These are phyloP conservation scores for Arxiozyma telluris DNA, from an alignment of 1,139 yeast species.

Conservation along the genomic window DNA sequence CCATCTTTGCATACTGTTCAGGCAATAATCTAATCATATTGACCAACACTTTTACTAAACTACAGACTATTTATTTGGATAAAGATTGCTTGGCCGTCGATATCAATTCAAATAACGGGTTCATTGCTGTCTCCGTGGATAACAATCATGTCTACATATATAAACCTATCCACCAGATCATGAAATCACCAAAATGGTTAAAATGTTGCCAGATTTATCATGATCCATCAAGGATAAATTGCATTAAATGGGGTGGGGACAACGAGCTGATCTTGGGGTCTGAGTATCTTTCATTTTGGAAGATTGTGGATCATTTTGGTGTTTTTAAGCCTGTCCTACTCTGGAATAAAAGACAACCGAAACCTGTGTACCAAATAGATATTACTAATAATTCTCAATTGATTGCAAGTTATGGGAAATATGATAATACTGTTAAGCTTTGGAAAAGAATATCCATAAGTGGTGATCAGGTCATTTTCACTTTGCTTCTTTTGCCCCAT, in stretches of 20 bases:
- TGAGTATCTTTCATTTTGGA: conserved; percentile 45
- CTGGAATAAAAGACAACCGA: conserved; percentile 51
- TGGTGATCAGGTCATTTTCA: conserved; percentile 63
- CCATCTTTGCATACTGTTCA: conserved; percentile 68
- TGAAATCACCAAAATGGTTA: conserved; percentile 43
- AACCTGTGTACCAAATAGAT: conserved; percentile 45
- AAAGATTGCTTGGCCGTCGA: conserved; percentile 60
- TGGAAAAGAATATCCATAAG: conserved; percentile 67
- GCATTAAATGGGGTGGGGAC: conserved; percentile 59
- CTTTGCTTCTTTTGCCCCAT: conserved; percentile 59
- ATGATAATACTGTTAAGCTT: conserved; percentile 61
- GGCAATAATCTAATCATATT: conserved; percentile 76
- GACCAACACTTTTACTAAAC: conserved; percentile 40
- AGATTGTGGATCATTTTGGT: conserved; percentile 41
- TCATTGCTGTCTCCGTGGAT: conserved; percentile 36
- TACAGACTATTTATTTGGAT: conserved; percentile 72
- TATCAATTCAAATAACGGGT: conserved; percentile 50
- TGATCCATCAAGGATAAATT: conserved; percentile 38
- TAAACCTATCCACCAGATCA: conserved; percentile 35
- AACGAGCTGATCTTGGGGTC: conserved; percentile 60
- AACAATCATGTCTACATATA: conserved; percentile 27
- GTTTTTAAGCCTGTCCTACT: conserved; percentile 33
- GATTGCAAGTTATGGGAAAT: conserved; percentile 53
- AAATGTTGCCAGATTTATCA: conserved; percentile 31
- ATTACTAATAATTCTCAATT: conserved; percentile 59